Evolutionary conservation across 2,329 filamentous ascomycete genomes (phyloP), one percentile per base, ranked within the genome.

Genomic region (Cladobotryum mycophilum): DNA sequence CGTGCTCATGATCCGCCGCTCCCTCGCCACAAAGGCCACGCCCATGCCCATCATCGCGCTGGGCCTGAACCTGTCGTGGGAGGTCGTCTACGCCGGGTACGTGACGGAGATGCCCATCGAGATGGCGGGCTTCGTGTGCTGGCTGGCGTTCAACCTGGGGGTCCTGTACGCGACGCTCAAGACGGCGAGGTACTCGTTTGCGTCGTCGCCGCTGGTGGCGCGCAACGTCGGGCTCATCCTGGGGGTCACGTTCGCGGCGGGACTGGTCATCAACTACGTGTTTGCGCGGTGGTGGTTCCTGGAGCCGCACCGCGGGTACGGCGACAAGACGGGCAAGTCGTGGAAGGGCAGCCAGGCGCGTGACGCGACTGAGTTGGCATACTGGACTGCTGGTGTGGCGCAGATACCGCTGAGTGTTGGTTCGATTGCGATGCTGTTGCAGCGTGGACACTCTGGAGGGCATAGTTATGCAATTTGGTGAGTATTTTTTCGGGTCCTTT

Each of bases 31-130:
- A 15, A 66, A 67, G 36, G 73, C 73, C 4, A 79, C 76, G 55
- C 69, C 75, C 35, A 75, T 78, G 62, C 76, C 76, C 0, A 58
- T 78, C 11, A 59, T 76, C 45, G 68, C 73, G 1, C 70, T 79
- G 9, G 69, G 70, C 13, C 58, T 74, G 58, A 79, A 80, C 53
- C 67, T 79, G 34, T 70, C 70, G 1, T 79, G 76, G 76, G 76
- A 80, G 58, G 60, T 76, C 3, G 64, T 80, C 48, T 76, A 75
- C 61, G 68, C 68, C 2, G 61, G 76, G 20, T 74, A 67, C 55
- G 72, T 79, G 14, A 66, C 70, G 51, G 74, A 77, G 53, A 61
- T 64, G 4, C 57, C 61, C 1, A 57, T 75, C 9, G 76, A 79
- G 57, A 63, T 64, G 12, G 55, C 64, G 14, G 72, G 73, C 25